Base-by-base conservation (phyloP, 148 eudicot species). In the Dysphania ambrosioides region DNA sequence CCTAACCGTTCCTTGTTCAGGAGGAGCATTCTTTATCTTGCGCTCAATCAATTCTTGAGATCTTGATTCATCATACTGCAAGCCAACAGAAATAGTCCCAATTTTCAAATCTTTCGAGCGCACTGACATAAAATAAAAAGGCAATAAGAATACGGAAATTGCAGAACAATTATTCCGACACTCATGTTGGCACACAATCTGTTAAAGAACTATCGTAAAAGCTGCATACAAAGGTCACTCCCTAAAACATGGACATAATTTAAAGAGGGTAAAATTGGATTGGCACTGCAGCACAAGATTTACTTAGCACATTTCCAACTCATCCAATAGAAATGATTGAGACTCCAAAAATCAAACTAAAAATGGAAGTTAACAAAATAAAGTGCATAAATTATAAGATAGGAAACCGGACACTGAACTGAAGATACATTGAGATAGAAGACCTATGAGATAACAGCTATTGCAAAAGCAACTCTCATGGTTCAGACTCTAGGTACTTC, bases 311-410 rank as follows among this genome's bases (percentile, higher is more conserved):
- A 36, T 21, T 65, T n/a, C 69, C 69, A 65, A 21, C 7, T 19
- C 69, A 36, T 65, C 69, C 69, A 65, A 65, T 5, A 63, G 41
- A 65, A 8, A 23, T 19, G 47, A 65, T 65, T 62, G 19, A 21
- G 13, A 65, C 69, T 31, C 26, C 18, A 36, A 32, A 1, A 16
- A 18, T 16, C 1, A 0, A 34, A 63, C 42, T 21, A 18, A 35
- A 36, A 38, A 65, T 1, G 62, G 11, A 58, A 35, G n/a, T 36
- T 63, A 32, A 4, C 16, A 1, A 6, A 5, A 32, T 4, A 15
- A 19, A 32, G 24, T 34, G 13, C n/a, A 61, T 0, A 63, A n/a
- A n/a, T n/a, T 63, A 34, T 0, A 13, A 7, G 68, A 8, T 64
- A 7, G 42, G 21, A 26, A 38, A n/a, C n/a, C n/a, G n/a, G 49